phyloP scores from a whole-genome alignment of 106 monocot species.

The Gastrodia elata region DNA sequence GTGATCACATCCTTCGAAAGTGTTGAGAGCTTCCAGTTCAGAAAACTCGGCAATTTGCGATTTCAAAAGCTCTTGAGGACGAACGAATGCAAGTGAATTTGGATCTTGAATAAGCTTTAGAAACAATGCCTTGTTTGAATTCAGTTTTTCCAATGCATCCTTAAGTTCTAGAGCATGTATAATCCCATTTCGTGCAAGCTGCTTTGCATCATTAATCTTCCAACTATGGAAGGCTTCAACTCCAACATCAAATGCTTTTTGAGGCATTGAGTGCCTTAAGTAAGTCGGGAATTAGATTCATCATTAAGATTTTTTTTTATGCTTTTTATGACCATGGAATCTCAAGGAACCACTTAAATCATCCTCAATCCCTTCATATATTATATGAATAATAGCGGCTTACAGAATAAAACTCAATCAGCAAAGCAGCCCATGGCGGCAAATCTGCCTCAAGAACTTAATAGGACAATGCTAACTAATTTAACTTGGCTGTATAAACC shows the following conservation, averaged over 20 bases:
- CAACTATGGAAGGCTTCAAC: conserved; percentile 15
- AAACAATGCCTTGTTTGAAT: conserved; percentile 50
- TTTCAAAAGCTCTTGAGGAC: conserved; percentile 22
- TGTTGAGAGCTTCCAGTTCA: not conserved
- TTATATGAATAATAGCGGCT: conserved; percentile 13
- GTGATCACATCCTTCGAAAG: not conserved
- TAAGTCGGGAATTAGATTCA: conserved; percentile 13
- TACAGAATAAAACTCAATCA: conserved; percentile 37
- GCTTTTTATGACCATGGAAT: conserved; percentile 14
- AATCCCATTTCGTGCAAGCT: not conserved
- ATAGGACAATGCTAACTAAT: too few relatives aligned
- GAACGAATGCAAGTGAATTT: conserved; percentile 28
- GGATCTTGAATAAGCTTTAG: conserved; percentile 45
- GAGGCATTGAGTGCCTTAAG: conserved; percentile 19
- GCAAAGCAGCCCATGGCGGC: conserved; percentile 35
- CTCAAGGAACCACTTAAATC: conserved; percentile 23
- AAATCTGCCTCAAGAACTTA: too few relatives aligned
- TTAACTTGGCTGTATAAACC: too few relatives aligned
- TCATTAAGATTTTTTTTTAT: conserved; percentile 16
- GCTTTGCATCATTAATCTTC: conserved; percentile 16
- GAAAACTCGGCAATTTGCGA: not conserved
- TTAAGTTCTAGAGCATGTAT: conserved; percentile 39
- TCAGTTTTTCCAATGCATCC: conserved; percentile 46
- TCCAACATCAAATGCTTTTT: conserved; percentile 24
- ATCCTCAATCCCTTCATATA: conserved; percentile 13